phyloP scores from a whole-genome alignment of 1,284 basidiomycete species.

The Cryptococcus amylolentus region DNA sequence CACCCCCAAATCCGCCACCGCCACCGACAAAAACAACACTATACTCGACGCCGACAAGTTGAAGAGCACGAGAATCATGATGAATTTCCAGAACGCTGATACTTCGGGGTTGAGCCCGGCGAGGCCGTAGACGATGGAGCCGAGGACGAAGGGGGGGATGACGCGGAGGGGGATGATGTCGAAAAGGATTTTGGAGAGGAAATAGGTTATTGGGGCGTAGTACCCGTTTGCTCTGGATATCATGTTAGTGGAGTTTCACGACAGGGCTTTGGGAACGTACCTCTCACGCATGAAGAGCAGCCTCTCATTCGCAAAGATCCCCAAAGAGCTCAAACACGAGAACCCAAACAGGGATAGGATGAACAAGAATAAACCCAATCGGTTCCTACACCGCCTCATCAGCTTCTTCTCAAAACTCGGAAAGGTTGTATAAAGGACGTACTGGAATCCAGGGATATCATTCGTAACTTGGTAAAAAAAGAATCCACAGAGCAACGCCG shows the following conservation, averaged over 20 bases:
- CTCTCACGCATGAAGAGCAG: constrained; percentile 94
- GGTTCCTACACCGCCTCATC: constrained; percentile 32
- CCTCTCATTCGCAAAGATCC: constrained; percentile 88
- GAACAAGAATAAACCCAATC: constrained; percentile 89
- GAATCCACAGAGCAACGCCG: constrained; percentile 64
- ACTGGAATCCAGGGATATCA: constrained; percentile 93
- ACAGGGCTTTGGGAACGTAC: constrained; percentile 50
- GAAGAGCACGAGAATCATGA: constrained; percentile 89
- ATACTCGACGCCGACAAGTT: constrained; percentile 90
- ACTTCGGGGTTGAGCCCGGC: constrained; percentile 90
- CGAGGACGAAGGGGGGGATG: constrained; percentile 89
- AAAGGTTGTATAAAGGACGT: constrained; percentile 18
- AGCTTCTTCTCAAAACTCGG: not conserved
- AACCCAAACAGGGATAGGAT: constrained; percentile 92
- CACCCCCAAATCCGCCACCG: constrained; percentile 77
- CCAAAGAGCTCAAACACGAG: constrained; percentile 86
- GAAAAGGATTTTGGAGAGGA: constrained; percentile 90
- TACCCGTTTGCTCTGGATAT: constrained; percentile 81
- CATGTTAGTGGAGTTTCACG: not conserved
- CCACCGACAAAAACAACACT: constrained; percentile 83
- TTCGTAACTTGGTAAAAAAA: constrained; percentile 58
- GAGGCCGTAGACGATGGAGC: constrained; percentile 87
- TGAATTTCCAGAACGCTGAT: constrained; percentile 92
- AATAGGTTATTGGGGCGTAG: constrained; percentile 93
- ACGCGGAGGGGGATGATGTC: constrained; percentile 91